Evolutionary conservation across 139 green algal genomes (phyloP), one percentile per base, ranked within the genome.

Genomic region (Eudorina sp.): DNA sequence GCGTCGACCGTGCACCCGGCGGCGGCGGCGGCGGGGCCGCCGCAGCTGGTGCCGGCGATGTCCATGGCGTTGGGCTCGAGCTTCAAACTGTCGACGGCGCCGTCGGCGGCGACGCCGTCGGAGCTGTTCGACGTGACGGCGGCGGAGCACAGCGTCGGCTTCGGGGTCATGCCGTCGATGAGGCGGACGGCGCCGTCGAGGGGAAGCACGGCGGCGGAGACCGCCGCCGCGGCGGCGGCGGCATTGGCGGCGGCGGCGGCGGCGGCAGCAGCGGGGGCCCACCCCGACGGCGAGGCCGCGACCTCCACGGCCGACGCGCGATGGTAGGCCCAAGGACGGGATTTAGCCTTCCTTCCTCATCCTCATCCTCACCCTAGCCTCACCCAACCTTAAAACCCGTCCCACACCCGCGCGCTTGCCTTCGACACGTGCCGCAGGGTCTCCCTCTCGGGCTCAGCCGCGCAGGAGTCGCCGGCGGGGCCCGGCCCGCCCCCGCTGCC

Each of bases 41-140:
- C 69, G 40, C 43, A 25, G 73, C 43, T 43, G 45, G 13, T 25
- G 41, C 16, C 72, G 43, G 34, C 19, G 36, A 77, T 51, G 72
- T 53, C 43, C 27, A 64, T 34, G 74, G 46, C 45, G 45, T 19
- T n/a, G 45, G 46, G 46, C 13, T 40, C 77, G 21, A 72, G 48
- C 48, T 29, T 27, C 29, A 27, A 34, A 6, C 1, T 23, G 25
- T 34, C 75, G 46, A n/a, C 62, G 6, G 40, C 48, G 13, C 53
- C 78, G 27, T 62, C 78, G 25, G 78, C 78, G 31, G 78, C 78
- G 40, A 36, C 78, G 78, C 46, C 78, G 55, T 45, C 78, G 78
- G 78, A 85, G 8, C 13, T 85, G 58, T 74, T 45, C 78, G 77
- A 84, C 34, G 31, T 72, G 53, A 27, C 19, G 36, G 6, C 34